Percentiles rank a stretch among this genome's conserved stretches.
Evolutionary conservation across 139 green algal genomes (phyloP).

Genomic region (Coelastrella sp.): DNA sequence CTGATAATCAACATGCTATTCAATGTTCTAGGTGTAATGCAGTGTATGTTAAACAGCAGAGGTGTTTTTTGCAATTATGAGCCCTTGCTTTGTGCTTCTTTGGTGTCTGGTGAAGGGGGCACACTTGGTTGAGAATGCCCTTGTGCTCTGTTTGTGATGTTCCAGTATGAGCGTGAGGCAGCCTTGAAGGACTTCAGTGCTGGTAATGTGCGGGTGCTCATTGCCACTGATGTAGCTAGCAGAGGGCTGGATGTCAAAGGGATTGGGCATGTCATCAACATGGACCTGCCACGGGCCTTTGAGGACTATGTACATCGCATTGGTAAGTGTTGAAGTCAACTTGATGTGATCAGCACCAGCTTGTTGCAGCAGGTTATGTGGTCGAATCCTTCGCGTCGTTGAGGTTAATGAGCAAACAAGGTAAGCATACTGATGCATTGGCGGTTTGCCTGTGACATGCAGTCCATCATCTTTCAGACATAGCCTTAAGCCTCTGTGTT

Average conservation of each 20-base stretch:
- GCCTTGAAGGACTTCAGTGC: slow-evolving; percentile 79
- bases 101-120: not conserved
- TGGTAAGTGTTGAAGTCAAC: slow-evolving; percentile 44
- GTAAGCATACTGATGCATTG: not conserved
- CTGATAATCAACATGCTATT: not conserved
- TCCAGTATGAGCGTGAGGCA: slow-evolving; percentile 75
- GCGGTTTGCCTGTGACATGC: not conserved
- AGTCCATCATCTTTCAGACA: not conserved
- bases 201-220: slow-evolving; percentile 69
- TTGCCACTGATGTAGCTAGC: slow-evolving; percentile 95
- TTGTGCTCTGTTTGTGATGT: not conserved
- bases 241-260: slow-evolving; percentile 91
- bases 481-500: not conserved
- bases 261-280: slow-evolving; percentile 91
- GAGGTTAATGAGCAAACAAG: not conserved
- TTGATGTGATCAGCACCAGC: not conserved
- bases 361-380: not conserved
- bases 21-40: not conserved
- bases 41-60: not conserved
- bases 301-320: slow-evolving; percentile 98
- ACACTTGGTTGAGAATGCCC: not conserved
- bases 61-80: not conserved
- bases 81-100: too few species aligned
- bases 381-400: not conserved
- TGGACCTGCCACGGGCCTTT: slow-evolving; percentile 94